Evolutionary conservation across 768 basidiomycete genomes (phyloP), one percentile per base, ranked within the genome.

Genomic region (Mycena vitilis): DNA sequence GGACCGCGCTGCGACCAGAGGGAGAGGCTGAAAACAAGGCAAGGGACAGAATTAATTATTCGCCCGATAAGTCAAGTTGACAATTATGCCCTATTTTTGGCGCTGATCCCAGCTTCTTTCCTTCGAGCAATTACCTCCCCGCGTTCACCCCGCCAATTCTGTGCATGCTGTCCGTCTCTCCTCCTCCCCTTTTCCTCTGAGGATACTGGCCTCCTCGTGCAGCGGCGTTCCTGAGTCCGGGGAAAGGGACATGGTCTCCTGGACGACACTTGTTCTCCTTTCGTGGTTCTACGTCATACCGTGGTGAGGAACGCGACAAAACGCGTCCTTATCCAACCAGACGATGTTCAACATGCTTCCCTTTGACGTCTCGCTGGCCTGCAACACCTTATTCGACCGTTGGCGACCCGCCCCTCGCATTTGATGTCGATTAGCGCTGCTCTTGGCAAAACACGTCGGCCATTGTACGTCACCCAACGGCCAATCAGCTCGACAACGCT

Each of bases 1-100:
- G 12, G 70, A 61, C 66, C 71, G 66, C 64, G 47, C 71, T 62
- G 71, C 71, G 66, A 59, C 56, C 63, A 30, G 42, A 55, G 25
- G 44, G 9, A 53, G 16, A 36, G 18, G 16, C 20, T 30, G 12
- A 4, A 30, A 15, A 45, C 22, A 37, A 38, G 47, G 8, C 10
- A 54, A 56, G 54, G 22, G 34, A n/a, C 4, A 56, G 10, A 58
- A 58, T 58, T 45, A 58, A 42, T 30, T 30, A 30, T 30, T 30
- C 30, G 30, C 30, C 30, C 30, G 30, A 30, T 30, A 30, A 30
- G 30, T 30, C 30, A 30, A 30, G 30, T 30, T 30, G 30, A 30
- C 30, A 30, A 30, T 30, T 30, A 30, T 30, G 30, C 5, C 30
- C 30, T 30, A 30, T 30, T 30, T 30, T 30, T 25, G 25, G 6